A percentile compares a stretch with the other conserved stretches of the same genome.
Evolutionary conservation across 129 eudicot genomes (phyloP).

Genomic region (Flaveria robusta): DNA sequence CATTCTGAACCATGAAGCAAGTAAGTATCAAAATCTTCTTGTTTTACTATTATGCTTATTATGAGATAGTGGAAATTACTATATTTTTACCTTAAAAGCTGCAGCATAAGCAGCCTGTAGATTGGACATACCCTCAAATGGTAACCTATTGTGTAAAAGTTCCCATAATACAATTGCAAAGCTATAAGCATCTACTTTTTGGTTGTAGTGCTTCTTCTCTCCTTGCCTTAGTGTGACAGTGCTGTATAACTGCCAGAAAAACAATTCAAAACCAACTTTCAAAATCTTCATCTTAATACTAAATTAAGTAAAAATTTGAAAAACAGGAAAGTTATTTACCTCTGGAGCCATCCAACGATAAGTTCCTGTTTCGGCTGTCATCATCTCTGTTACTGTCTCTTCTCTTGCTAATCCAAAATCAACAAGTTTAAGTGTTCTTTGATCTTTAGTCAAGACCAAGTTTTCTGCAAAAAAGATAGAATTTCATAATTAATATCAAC

Average conservation of each 20-base stretch:
- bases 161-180: constrained; percentile 77
- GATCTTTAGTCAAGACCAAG: constrained; percentile 66
- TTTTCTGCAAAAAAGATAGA: constrained; percentile 42
- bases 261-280: constrained; percentile 10
- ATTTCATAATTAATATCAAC: not conserved
- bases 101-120: constrained; percentile 71
- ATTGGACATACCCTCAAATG: constrained; percentile 71
- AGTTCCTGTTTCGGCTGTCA: constrained; percentile 79
- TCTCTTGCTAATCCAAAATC: constrained; percentile 82
- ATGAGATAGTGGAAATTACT: not conserved
- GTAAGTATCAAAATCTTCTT: constrained; percentile 17
- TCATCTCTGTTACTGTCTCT: constrained; percentile 76
- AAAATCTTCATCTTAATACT: not conserved
- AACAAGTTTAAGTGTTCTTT: constrained; percentile 64
- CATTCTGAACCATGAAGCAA: constrained; percentile 43
- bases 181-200: constrained; percentile 74
- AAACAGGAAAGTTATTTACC: constrained; percentile 29
- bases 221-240: constrained; percentile 74
- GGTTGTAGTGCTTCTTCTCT: constrained; percentile 70
- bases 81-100: constrained; percentile 54
- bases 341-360: constrained; percentile 86
- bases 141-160: constrained; percentile 49
- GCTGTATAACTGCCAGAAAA: constrained; percentile 54
- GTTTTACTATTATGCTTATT: not conserved
- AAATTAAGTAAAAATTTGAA: not conserved